Conservation (phyloP, 2,329 filamentous ascomycete genomes). For the Hymenoscyphus linearis region DNA sequence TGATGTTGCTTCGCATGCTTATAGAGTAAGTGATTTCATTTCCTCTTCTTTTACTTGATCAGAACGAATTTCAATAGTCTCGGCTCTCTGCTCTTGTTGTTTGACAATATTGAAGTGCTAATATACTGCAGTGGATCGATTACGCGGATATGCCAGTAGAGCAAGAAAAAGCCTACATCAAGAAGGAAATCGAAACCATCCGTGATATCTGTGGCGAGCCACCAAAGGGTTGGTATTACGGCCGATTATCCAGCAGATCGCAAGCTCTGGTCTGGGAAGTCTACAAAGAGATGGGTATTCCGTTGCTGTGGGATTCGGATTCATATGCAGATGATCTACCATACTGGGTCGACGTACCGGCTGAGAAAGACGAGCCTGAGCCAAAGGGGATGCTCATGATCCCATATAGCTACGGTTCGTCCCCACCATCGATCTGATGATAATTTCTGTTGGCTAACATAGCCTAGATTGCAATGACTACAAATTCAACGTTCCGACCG, state of each 20-base stretch:
- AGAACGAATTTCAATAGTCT: background rate
- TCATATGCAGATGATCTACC: constrained; percentile 50
- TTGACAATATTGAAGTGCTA: background rate
- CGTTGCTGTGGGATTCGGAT: constrained; percentile 45
- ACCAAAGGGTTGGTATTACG: constrained; percentile 35
- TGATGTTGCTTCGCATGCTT: constrained; percentile 38
- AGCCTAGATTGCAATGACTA: constrained; percentile 43
- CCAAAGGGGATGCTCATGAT: constrained; percentile 48
- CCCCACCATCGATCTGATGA: too few species aligned
- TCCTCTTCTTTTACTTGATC: background rate
- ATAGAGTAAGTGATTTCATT: constrained; percentile 17
- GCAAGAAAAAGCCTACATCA: constrained; percentile 37
- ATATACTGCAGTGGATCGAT: constrained; percentile 34
- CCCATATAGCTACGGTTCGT: constrained; percentile 41
- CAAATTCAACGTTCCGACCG: constrained; percentile 28
- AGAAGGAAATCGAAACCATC: constrained; percentile 34
- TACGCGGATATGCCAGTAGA: constrained; percentile 35
- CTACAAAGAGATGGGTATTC: constrained; percentile 47
- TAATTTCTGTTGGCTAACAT: constrained; percentile 2
- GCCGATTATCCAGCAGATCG: constrained; percentile 35
- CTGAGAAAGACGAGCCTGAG: constrained; percentile 38
- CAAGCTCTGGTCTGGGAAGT: constrained; percentile 42
- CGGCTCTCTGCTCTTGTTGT: background rate
- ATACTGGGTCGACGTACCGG: constrained; percentile 49
- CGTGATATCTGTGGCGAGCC: constrained; percentile 32